phyloP scores from a whole-genome alignment of 2,329 filamentous ascomycete genomes.

The Neoarthrinium moseri region DNA sequence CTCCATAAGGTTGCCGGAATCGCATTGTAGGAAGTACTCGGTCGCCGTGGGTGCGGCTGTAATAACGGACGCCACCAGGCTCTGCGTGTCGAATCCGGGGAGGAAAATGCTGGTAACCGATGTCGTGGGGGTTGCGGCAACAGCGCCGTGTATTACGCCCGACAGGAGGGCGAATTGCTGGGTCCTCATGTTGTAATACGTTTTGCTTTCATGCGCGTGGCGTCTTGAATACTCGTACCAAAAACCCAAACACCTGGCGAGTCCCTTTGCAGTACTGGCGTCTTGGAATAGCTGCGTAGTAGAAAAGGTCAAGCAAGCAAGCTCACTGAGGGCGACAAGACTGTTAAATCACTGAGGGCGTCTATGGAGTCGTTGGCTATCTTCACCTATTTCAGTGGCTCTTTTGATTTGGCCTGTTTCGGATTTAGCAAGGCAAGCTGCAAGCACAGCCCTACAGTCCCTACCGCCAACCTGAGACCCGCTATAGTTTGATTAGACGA shows the following conservation, averaged over 20 bases:
- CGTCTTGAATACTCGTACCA: neutral
- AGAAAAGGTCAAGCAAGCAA: neutral
- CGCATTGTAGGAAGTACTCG: slow-evolving; percentile 5
- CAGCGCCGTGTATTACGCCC: neutral
- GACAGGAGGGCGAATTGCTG: neutral
- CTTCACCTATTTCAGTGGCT: neutral
- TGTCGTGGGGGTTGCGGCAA: neutral
- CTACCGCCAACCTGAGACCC: slow-evolving; percentile 3
- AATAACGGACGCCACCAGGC: slow-evolving; percentile 6
- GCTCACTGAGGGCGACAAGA: neutral
- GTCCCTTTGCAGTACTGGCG: neutral
- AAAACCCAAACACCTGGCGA: neutral
- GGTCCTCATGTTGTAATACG: neutral
- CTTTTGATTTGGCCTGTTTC: slow-evolving; percentile 1
- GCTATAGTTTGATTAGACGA: slow-evolving; percentile 3
- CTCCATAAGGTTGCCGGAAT: neutral
- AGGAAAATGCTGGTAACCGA: slow-evolving; percentile 6
- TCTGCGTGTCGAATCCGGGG: slow-evolving; percentile 1
- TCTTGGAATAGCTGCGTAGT: neutral
- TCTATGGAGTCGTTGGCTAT: no score
- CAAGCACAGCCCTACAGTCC: neutral
- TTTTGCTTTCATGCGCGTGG: neutral
- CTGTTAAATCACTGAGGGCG: no score
- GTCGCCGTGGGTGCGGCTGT: slow-evolving; percentile 6
- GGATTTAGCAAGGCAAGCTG: neutral